Evolutionary conservation across 2,329 filamentous ascomycete genomes (phyloP).

Genomic region (Xylariaceae sp.): DNA sequence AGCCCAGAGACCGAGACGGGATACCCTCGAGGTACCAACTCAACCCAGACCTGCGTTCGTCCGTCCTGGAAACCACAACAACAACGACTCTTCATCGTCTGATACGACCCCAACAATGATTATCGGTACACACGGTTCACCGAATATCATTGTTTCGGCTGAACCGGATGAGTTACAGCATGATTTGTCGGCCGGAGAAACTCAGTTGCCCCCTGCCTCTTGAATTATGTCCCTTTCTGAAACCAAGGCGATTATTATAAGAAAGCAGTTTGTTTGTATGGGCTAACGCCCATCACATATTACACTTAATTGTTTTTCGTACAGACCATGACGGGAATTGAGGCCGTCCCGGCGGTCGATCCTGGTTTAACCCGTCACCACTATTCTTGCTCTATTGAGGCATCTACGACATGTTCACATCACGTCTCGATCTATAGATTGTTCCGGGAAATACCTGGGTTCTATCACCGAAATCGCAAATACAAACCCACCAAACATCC

Average conservation of each 20-base stretch:
- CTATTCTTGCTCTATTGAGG: too few species aligned
- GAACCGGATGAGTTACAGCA: slow-evolving; percentile 17
- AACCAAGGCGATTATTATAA: background rate
- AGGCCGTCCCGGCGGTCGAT: too few species aligned
- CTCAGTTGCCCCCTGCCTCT: background rate
- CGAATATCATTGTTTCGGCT: slow-evolving; percentile 24
- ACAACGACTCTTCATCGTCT: slow-evolving; percentile 3
- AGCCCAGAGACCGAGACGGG: slow-evolving; percentile 17
- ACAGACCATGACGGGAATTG: too few species aligned
- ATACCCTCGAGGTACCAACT: slow-evolving; percentile 32
- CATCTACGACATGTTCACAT: too few species aligned
- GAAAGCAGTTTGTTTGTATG: background rate
- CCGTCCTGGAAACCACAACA: slow-evolving; percentile 7
- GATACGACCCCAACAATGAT: slow-evolving; percentile 7
- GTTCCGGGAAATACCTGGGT: too few species aligned
- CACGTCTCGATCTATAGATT: too few species aligned
- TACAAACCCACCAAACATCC: too few species aligned
- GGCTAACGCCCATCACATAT: too few species aligned
- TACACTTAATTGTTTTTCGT: too few species aligned
- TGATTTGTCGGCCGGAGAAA: background rate
- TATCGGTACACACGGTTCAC: slow-evolving; percentile 13
- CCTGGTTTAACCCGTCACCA: too few species aligned
- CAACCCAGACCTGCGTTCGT: slow-evolving; percentile 14
- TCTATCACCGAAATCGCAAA: too few species aligned
- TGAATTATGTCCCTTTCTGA: background rate